phyloP scores from a whole-genome alignment of 1,284 basidiomycete genomes.

The Ustilago xerochloae region DNA sequence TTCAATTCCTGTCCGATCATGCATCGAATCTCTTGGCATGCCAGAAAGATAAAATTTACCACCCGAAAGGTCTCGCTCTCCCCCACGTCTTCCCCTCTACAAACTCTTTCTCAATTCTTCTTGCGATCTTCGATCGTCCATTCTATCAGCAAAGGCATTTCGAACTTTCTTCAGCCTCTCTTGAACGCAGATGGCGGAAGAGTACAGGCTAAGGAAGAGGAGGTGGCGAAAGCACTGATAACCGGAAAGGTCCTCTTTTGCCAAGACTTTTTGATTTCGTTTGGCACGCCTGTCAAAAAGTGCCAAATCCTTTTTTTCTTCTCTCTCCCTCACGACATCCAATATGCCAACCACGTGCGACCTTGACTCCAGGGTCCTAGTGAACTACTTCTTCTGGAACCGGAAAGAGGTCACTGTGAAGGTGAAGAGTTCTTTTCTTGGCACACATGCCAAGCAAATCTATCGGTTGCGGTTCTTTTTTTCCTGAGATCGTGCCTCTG shows the following conservation, averaged over 20 bases:
- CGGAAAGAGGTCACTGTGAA: neutral
- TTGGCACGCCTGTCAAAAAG: slow-evolving; percentile 5
- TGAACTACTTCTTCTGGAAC: neutral
- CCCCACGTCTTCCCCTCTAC: neutral
- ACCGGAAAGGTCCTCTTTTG: slow-evolving; percentile 5
- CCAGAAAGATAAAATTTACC: neutral
- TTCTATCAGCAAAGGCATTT: neutral
- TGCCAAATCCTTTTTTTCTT: no score
- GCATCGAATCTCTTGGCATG: neutral
- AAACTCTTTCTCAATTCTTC: neutral
- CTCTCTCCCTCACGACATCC: slow-evolving; percentile 4
- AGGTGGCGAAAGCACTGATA: neutral
- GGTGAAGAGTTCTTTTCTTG: neutral
- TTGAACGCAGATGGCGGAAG: neutral
- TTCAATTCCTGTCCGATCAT: no score
- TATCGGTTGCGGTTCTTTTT: neutral
- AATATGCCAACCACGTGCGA: slow-evolving; percentile 1
- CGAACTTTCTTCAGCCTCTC: neutral
- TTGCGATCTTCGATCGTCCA: neutral
- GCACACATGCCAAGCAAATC: neutral
- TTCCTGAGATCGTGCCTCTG: no score
- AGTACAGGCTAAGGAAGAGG: neutral
- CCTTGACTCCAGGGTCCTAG: neutral
- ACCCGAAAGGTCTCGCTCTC: slow-evolving; percentile 1
- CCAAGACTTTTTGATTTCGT: slow-evolving; percentile 7